A percentile compares a stretch with the other conserved stretches of the same genome.
These are phyloP conservation scores for Cystofilobasidium ferigula DNA, from an alignment of 768 basidiomycete species.

Conservation along the genomic window DNA sequence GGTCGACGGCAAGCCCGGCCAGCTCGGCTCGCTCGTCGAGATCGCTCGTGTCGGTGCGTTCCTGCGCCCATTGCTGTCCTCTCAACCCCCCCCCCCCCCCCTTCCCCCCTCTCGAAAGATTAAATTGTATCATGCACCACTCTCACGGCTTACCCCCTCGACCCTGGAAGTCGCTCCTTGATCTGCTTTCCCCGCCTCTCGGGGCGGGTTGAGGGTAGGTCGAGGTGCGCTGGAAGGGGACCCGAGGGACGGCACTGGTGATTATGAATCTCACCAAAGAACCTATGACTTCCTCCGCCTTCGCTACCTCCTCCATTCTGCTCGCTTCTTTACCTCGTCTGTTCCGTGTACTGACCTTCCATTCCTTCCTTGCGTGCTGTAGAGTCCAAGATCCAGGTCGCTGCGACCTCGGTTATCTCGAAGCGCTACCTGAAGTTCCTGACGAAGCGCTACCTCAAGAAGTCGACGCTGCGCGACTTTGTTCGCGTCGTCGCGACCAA, in stretches of 20 bases:
- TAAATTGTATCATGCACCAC: constrained; percentile 11
- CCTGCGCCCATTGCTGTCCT: neutral
- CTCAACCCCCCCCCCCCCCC: neutral
- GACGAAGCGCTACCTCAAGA: constrained; percentile 27
- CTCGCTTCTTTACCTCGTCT: neutral
- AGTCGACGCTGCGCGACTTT: constrained; percentile 25
- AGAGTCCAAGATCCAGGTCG: constrained; percentile 70
- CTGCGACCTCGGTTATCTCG: constrained; percentile 77
- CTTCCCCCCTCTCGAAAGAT: neutral
- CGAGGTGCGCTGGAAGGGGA: neutral
- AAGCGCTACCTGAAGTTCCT: constrained; percentile 38
- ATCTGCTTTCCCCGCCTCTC: neutral
- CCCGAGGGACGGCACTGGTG: constrained; percentile 2
- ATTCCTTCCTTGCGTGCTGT: neutral
- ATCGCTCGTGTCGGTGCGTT: constrained; percentile 71
- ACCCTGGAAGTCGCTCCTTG: neutral
- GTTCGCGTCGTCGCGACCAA: constrained; percentile 70
- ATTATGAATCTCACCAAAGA: constrained; percentile 9
- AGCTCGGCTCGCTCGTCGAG: constrained; percentile 59
- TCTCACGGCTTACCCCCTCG: constrained; percentile 2
- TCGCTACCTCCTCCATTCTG: neutral
- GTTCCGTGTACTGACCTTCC: neutral
- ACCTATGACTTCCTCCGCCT: neutral
- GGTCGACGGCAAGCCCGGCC: constrained; percentile 37
- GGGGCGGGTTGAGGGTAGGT: neutral